These are phyloP conservation scores for Aegilops tauschii DNA, from an alignment of 176 grass and related monocot genomes.

Conservation along the genomic window DNA sequence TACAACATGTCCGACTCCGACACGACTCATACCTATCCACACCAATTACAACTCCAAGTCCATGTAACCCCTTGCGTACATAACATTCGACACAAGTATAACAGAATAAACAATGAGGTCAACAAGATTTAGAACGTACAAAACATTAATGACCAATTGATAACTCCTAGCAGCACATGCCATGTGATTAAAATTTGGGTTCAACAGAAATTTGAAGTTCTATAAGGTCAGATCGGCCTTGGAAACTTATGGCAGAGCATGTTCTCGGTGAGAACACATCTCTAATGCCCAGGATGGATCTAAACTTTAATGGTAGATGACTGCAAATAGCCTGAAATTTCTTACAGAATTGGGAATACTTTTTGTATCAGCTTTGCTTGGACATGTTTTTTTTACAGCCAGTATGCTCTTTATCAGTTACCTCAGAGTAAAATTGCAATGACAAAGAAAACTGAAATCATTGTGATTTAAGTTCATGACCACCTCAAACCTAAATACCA, in stretches of 20 bases:
- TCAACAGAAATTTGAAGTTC: background rate
- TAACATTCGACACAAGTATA: no score
- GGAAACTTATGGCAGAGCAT: background rate
- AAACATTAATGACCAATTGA: background rate
- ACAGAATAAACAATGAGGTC: constrained; percentile 12
- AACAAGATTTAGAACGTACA: background rate
- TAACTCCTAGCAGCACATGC: constrained; percentile 4
- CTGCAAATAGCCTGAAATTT: background rate
- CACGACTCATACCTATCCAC: no score
- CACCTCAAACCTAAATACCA: background rate
- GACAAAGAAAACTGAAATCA: background rate
- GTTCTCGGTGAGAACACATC: background rate
- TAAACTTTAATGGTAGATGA: background rate
- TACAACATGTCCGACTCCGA: no score
- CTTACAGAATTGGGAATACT: background rate
- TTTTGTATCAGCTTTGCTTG: background rate
- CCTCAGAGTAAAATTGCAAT: background rate
- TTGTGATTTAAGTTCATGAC: background rate
- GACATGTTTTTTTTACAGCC: background rate
- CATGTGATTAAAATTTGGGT: background rate
- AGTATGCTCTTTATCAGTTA: background rate
- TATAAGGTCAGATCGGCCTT: background rate
- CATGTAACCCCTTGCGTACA: no score
- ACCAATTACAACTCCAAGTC: no score
- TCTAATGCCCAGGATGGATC: background rate